Evolutionary conservation across 768 basidiomycete genomes (phyloP), one percentile per base, ranked within the genome.

Genomic region (Exsudoporus frostii): DNA sequence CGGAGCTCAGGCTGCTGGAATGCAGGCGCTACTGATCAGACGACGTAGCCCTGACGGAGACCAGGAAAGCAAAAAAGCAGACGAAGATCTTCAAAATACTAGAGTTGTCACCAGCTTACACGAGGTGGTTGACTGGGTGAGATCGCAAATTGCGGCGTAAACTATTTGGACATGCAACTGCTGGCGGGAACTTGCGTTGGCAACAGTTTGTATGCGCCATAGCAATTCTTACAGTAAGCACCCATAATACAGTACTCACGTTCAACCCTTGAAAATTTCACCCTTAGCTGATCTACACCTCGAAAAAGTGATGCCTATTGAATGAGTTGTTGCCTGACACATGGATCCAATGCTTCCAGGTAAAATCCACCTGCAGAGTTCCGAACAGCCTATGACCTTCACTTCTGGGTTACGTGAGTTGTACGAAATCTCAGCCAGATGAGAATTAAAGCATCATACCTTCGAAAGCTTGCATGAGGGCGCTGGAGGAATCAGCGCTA

Each of bases 11-110:
- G 66, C 65, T 6, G 80, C 80, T 19, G 83, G 84, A 17, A 74
- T 85, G 67, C 67, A 77, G 14, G 79, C 84, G 0, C 59, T 88
- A n/a, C 61, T 89, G 39, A 55, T 90, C 38, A 73, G 80, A 34
- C 70, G 88, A 54, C 67, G 65, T 17, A 77, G 79, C 4, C 59
- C 69, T 9, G 77, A 79, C 8, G 82, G 79, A 4, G 78, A 79
- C 37, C 71, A 72, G 20, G 80, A 74, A 51, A 55, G 62, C 45
- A 78, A 77, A 50, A 75, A 77, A 41, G 65, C 69, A 8, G 69
- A 54, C 3, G 73, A 77, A 51, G 75, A 82, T 44, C 64, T 83
- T 37, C 53, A 60, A 34, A 57, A 62, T n/a, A 73, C 77, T 1
- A 48, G 64, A 8, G 72, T 77, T 1, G 68, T 85, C 37, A 53